These are phyloP conservation scores for Alloteropsis semialata DNA, from an alignment of 176 grass and related monocot genomes.

Conservation along the genomic window DNA sequence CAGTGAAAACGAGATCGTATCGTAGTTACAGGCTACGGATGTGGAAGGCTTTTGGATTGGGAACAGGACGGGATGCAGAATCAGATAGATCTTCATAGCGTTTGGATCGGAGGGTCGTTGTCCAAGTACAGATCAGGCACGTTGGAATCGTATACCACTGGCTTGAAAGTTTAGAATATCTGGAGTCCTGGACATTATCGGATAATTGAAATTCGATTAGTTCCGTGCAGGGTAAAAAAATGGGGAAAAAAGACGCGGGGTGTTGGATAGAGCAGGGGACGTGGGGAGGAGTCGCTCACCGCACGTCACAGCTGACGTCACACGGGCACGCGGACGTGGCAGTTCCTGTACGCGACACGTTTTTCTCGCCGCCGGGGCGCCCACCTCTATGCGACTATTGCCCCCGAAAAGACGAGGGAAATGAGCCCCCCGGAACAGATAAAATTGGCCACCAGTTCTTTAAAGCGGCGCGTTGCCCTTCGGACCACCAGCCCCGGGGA, in stretches of 20 bases:
- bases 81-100: not conserved
- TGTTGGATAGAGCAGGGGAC: not conserved
- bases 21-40: not conserved
- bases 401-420: not conserved
- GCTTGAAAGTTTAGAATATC: not conserved
- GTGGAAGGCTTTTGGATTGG: not conserved
- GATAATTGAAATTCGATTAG: not conserved
- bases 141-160: not conserved
- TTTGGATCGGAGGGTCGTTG: not conserved
- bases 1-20: not conserved
- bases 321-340: not conserved
- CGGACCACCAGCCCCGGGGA: not conserved
- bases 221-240: not conserved
- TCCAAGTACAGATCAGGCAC: not conserved
- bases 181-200: not conserved
- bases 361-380: not conserved
- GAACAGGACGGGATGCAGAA: not conserved
- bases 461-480: not conserved
- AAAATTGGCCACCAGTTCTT: conserved; percentile 8
- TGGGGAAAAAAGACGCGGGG: not conserved
- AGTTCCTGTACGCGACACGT: not conserved
- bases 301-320: conserved; percentile 39
- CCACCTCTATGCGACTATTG: not conserved
- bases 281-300: not conserved
- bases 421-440: not conserved